Conservation (phyloP, 208 protist genomes). For the Blastocrithidia nonstop region DNA sequence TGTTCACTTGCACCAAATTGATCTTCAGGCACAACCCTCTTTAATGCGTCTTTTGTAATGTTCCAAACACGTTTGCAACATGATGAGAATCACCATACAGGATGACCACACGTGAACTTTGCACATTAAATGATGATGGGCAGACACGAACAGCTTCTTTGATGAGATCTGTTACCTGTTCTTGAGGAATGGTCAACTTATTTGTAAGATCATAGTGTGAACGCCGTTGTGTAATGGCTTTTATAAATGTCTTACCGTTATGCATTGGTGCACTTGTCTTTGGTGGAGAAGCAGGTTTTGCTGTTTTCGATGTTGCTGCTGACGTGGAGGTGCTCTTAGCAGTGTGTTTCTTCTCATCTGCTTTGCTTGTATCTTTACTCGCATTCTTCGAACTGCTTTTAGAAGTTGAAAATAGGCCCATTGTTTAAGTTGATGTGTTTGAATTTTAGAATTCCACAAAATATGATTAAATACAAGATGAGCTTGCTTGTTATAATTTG, state of each 20-base stretch:
- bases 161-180: slow-evolving; percentile 15
- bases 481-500: too few species aligned
- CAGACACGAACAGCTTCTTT: slow-evolving; percentile 14
- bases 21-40: slow-evolving; percentile 11
- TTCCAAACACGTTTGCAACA: slow-evolving; percentile 45
- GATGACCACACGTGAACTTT: slow-evolving; percentile 31
- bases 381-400: too few species aligned
- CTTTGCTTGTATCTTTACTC: too few species aligned
- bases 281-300: background rate
- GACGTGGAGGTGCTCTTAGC: too few species aligned
- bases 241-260: slow-evolving; percentile 4
- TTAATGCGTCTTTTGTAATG: slow-evolving; percentile 19
- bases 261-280: background rate
- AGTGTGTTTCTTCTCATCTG: too few species aligned
- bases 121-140: slow-evolving; percentile 38
- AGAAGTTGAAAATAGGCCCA: too few species aligned
- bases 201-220: slow-evolving; percentile 19
- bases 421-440: too few species aligned
- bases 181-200: slow-evolving; percentile 13
- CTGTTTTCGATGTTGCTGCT: background rate
- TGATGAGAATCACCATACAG: slow-evolving; percentile 31
- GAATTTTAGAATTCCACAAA: too few species aligned
- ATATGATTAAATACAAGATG: too few species aligned
- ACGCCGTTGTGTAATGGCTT: slow-evolving; percentile 13
- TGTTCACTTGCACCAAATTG: slow-evolving; percentile 11